These are phyloP conservation scores for Crithidia acanthocephali DNA, from an alignment of 208 protist species.

Conservation along the genomic window DNA sequence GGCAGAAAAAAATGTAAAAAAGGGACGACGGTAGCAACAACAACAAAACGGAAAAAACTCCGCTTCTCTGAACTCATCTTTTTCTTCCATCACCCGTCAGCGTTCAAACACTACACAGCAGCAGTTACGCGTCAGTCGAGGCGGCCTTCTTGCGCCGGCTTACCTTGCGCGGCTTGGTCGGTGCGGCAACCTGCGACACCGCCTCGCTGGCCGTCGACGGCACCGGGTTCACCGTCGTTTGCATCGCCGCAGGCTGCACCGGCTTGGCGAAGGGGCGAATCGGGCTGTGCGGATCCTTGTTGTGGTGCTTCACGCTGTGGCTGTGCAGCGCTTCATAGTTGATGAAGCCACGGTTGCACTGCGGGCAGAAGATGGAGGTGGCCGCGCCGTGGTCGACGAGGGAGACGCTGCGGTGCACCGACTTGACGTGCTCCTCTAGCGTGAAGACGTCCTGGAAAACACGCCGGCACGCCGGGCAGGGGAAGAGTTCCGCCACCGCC, in stretches of 20 bases:
- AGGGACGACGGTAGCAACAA: neutral
- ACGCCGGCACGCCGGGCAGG: conserved; percentile 87
- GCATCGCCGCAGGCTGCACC: neutral
- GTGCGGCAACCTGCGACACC: neutral
- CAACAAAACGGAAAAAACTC: too few relatives aligned
- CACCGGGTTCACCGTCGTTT: neutral
- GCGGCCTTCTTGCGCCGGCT: conserved; percentile 23
- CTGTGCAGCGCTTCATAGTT: conserved; percentile 54
- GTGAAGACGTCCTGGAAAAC: conserved; percentile 65
- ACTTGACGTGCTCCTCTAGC: conserved; percentile 66
- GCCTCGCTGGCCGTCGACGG: conserved; percentile 10
- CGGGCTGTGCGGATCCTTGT: conserved; percentile 53
- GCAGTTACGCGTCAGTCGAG: neutral
- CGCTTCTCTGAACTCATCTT: neutral
- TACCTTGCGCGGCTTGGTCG: conserved; percentile 34
- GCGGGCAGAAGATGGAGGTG: conserved; percentile 48
- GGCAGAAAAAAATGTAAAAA: neutral
- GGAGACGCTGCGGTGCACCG: conserved; percentile 45
- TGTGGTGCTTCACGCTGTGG: conserved; percentile 78
- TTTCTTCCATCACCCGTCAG: too few relatives aligned
- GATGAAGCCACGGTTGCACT: conserved; percentile 73
- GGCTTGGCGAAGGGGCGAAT: conserved; percentile 36
- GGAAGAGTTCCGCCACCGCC: conserved; percentile 40
- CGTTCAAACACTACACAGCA: too few relatives aligned
- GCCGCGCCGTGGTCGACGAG: conserved; percentile 55